Percentiles rank a stretch among this genome's conserved stretches.
Evolutionary conservation across 495 filamentous ascomycete genomes (phyloP).

Genomic region (Talaromyces wortmannii): DNA sequence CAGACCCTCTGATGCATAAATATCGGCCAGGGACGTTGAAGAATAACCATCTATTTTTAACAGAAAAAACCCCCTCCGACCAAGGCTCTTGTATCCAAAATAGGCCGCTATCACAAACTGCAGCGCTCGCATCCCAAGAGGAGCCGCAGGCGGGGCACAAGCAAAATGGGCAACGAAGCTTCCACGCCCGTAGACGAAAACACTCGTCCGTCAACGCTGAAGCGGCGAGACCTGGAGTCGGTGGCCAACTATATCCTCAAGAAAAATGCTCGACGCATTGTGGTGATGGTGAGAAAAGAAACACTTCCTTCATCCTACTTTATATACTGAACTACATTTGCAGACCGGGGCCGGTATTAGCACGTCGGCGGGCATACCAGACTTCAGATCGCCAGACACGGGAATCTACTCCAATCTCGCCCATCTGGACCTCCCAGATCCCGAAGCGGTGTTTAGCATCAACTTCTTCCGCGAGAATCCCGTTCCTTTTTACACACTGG

Average conservation of each 20-base stretch:
- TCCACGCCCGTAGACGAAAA: slow-evolving; percentile 57
- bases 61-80: no score
- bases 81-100: slow-evolving; percentile 6
- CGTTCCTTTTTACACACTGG: slow-evolving; percentile 83
- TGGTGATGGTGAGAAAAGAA: slow-evolving; percentile 57
- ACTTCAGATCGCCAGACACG: slow-evolving; percentile 79
- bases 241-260: slow-evolving; percentile 71
- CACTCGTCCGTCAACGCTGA: slow-evolving; percentile 56
- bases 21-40: no score
- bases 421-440: slow-evolving; percentile 73
- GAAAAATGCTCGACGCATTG: slow-evolving; percentile 58
- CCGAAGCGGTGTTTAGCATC: slow-evolving; percentile 76
- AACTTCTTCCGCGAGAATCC: slow-evolving; percentile 79
- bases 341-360: slow-evolving; percentile 52
- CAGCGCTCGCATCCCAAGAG: slow-evolving; percentile 15
- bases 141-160: neutral
- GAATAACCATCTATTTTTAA: no score
- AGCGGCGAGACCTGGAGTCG: slow-evolving; percentile 58
- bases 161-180: slow-evolving; percentile 63
- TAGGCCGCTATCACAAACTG: slow-evolving; percentile 28
- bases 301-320: neutral
- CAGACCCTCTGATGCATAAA: no score
- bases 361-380: slow-evolving; percentile 82
- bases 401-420: slow-evolving; percentile 88
- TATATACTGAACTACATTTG: neutral